Conservation (phyloP, 352 stramenopile species). For the Phytophthora tentaculata region DNA sequence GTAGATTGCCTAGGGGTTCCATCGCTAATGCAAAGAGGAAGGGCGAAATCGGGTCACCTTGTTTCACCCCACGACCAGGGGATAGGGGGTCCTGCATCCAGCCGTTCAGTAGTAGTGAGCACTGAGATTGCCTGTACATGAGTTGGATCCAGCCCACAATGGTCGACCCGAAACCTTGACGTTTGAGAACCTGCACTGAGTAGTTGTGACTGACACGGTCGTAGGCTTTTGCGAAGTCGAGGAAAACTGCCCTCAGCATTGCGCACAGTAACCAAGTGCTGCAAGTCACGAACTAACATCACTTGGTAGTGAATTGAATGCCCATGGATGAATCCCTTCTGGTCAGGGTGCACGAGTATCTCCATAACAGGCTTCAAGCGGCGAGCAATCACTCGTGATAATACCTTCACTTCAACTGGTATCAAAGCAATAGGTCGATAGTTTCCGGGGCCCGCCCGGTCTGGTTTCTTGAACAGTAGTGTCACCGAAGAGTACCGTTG, state of each 20-base stretch:
- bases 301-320: background rate
- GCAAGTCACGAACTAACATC: background rate
- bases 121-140: background rate
- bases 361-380: background rate
- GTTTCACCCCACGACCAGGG: too few relatives aligned
- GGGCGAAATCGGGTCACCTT: too few relatives aligned
- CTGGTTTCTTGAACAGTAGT: constrained; percentile 15
- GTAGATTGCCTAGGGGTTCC: too few relatives aligned
- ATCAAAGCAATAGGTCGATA: constrained; percentile 14
- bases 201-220: constrained; percentile 5
- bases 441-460: background rate
- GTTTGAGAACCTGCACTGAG: background rate
- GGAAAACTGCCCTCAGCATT: background rate
- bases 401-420: constrained; percentile 13
- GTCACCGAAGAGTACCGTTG: constrained; percentile 8
- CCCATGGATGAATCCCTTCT: constrained; percentile 12
- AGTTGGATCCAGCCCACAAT: constrained; percentile 6
- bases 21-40: too few relatives aligned
- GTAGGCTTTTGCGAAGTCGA: constrained; percentile 14
- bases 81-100: too few relatives aligned
- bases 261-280: background rate
- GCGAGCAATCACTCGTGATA: constrained; percentile 1
- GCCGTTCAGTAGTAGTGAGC: too few relatives aligned
- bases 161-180: background rate
- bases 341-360: constrained; percentile 4